Evolutionary conservation across 1,139 yeast genomes (phyloP), one percentile per base, ranked within the genome.

Genomic region (Pichia sp.): DNA sequence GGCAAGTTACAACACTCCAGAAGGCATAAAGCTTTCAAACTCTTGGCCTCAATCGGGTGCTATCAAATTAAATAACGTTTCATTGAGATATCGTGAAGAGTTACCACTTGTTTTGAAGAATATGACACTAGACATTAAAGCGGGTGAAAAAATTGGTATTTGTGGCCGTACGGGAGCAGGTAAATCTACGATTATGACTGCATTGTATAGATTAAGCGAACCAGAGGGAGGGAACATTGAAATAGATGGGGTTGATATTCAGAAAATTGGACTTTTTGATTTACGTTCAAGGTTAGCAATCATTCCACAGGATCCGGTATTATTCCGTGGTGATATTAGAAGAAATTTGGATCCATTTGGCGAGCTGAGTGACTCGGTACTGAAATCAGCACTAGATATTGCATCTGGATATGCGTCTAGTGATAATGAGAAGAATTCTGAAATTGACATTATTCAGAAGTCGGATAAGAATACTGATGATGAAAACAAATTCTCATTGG

Each of bases 81-180:
- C 77, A 20, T 73, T 91, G 76, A 76, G 85, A 14, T 91, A 91
- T 69, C 81, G 96, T 65, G 85, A 84, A 0, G 88, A 83, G 2
- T 74, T 90, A 54, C 96, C 97, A 0, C 72, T 79, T 38, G 95
- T 87, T 4, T 73, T 91, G 66, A 83, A 84, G 58, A 70, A 80
- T 55, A 68, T 90, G 50, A 69, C 62, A 34, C 65, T 85, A 34
- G 59, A 63, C 30, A 63, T 73, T n/a, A 63, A 67, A 45, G 68
- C 71, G 4, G 64, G 67, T 47, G 75, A 73, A 59, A 72, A 71
- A 59, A 67, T 74, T 49, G 77, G 77, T 27, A 68, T 74, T 47
- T 74, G 77, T 65, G 77, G 78, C 31, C 68, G 77, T 58, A 74
- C 77, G 2, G 78, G 78, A 55, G 77, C 78, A 41, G 78, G 78